Base-by-base conservation (phyloP, 2,329 filamentous ascomycete genomes). In the Magnaporthiopsis incrustans region DNA sequence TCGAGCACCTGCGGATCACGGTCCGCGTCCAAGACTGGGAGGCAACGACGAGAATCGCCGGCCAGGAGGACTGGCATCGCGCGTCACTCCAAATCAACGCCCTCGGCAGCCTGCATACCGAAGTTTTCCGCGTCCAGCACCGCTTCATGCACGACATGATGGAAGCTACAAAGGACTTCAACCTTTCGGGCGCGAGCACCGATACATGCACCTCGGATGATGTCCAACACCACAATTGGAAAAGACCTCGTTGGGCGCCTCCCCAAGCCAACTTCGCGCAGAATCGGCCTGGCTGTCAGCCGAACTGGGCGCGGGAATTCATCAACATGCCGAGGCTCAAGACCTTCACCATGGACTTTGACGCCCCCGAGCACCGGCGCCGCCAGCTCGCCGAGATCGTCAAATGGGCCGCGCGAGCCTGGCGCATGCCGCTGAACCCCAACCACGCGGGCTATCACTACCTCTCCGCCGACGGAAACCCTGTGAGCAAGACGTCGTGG, bases 331-430 rank as follows among this genome's bases (percentile, higher is more conserved):
- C 53, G n/a, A 38, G 38, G 30, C 56, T 63, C 15, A 56, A 63
- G n/a, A 63, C 61, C 61, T 58, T 63, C 61, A 58, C 50, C 53
- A 62, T 62, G 61, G 61, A 62, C 22, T 62, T 62, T 35, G 61
- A 62, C 30, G 25, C 61, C 22, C 57, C 27, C 15, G 25, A 62
- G 30, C 38, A 57, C 25, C 35, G 33, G 53, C 61, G 27, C 15
- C 53, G 38, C 10, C 22, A 58, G 53, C 61, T 63, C 27, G 53
- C 53, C 11, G 15, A 15, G 11, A 63, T 63, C 7, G 53, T 63
- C 27, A 30, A 58, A 30, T 63, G 53, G 53, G 61, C 30, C 2
- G 56, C 57, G 15, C 27, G 53, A 22, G 38, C 61, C 22, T 58
- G 61, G 61, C 61, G 61, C 18, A 18, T 58, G 18, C 61, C 61